Conservation (phyloP, 2,329 filamentous ascomycete genomes). For the Penicillium rolfsii region DNA sequence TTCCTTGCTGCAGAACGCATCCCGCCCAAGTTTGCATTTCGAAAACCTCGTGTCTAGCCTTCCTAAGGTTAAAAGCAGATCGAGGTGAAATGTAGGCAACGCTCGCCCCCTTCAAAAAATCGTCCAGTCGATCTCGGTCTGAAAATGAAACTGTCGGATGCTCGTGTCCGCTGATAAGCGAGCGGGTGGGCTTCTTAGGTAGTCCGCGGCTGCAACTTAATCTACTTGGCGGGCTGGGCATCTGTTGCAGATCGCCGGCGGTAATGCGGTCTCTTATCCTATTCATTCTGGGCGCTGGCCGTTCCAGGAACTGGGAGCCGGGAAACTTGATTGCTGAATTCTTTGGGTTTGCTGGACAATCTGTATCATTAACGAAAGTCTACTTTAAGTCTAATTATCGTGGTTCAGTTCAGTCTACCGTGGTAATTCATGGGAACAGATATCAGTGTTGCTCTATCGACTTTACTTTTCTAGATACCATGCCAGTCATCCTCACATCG, state of each 20-base stretch:
- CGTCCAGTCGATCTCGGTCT: conserved; percentile 10
- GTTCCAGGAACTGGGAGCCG: background rate
- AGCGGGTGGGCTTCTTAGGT: background rate
- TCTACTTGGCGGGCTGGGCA: background rate
- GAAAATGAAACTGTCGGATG: background rate
- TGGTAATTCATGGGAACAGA: background rate
- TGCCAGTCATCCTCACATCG: conserved; percentile 3
- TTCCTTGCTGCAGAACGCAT: background rate
- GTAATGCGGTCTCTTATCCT: background rate
- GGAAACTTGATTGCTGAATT: background rate
- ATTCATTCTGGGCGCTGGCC: background rate
- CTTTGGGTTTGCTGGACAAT: background rate
- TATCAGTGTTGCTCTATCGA: conserved; percentile 1
- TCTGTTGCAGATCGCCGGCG: background rate
- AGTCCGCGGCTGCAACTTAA: background rate
- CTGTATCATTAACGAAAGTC: background rate
- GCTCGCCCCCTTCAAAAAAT: conserved; percentile 9
- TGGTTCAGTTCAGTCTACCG: too few species aligned
- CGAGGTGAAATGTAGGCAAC: background rate
- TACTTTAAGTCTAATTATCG: background rate
- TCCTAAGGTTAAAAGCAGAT: background rate
- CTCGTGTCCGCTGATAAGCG: background rate
- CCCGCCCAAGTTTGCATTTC: conserved; percentile 8
- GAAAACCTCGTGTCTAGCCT: background rate
- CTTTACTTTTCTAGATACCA: conserved; percentile 11